Conservation (phyloP, 441 rosid genomes). For the Bocquillonia castaneifolia region DNA sequence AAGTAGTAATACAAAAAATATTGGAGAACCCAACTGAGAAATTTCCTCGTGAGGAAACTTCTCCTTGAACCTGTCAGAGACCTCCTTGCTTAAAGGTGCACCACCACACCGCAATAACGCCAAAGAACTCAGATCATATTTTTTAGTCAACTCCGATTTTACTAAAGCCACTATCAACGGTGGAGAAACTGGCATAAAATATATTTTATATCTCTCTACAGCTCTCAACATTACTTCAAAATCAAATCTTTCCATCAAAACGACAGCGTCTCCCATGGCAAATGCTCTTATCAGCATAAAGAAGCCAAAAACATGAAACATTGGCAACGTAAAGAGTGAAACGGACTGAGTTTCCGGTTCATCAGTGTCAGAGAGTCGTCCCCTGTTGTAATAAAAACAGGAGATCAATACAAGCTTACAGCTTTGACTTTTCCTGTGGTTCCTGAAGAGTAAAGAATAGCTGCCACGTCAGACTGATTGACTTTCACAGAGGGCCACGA, state of each 20-base stretch:
- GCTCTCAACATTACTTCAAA: constrained; percentile 56
- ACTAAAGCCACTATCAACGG: constrained; percentile 63
- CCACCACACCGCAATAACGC: constrained; percentile 63
- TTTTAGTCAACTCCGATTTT: constrained; percentile 56
- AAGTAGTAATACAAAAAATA: too few species aligned
- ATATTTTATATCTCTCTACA: constrained; percentile 54
- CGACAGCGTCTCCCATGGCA: constrained; percentile 54
- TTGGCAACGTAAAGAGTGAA: constrained; percentile 52
- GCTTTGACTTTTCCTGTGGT: constrained; percentile 81
- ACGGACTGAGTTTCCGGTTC: constrained; percentile 39
- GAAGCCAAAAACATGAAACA: constrained; percentile 82
- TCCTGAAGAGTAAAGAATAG: constrained; percentile 79
- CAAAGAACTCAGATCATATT: constrained; percentile 64
- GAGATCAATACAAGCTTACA: constrained; percentile 47
- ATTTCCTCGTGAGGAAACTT: constrained; percentile 62
- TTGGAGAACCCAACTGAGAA: constrained; percentile 31
- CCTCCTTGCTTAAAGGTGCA: constrained; percentile 68
- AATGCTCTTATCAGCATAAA: constrained; percentile 46
- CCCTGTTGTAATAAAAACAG: constrained; percentile 26
- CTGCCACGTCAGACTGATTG: constrained; percentile 59
- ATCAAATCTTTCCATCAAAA: constrained; percentile 64
- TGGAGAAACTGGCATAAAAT: constrained; percentile 71
- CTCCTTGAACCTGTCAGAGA: constrained; percentile 48
- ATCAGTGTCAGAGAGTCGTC: background rate
- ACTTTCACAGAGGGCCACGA: constrained; percentile 24